Evolutionary conservation across 352 stramenopile genomes (phyloP), one percentile per base, ranked within the genome.

Genomic region (Phytophthora palmivora): DNA sequence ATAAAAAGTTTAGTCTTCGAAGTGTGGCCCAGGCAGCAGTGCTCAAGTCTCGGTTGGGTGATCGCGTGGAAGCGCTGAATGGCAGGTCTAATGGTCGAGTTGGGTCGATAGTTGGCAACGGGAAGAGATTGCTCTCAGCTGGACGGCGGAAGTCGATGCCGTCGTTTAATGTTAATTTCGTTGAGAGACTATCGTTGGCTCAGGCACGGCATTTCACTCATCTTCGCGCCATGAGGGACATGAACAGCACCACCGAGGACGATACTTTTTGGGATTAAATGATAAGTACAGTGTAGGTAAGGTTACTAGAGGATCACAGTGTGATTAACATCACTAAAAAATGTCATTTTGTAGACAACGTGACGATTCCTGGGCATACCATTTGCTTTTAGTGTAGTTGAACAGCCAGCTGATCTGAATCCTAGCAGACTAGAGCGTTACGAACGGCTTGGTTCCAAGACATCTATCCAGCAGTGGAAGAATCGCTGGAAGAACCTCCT

Each of bases 141-240:
- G 56, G 63, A 22, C 58, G 63, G 8, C 58, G 59, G 16, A 76
- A 76, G n/a, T 11, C 38, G 4, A 59, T 64, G 6, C 18, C 64
- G 10, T 44, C 50, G 36, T 78, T 78, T 50, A 76, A 59, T 49
- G 51, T 30, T 33, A 50, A 64, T 12, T 81, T 73, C 33, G 65
- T 81, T 7, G 65, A 81, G 38, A 41, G 60, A 12, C 45, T 81
- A 2, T 78, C 72, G 24, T 39, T 81, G 22, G 72, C 72, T 1
- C 69, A 81, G 45, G 69, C 69, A 5, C 61, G 70, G 4, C 44
- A 78, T 38, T 43, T 81, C 14, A 72, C 68, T 4, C 37, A 57
- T 22, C 59, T 78, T 26, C 62, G 58, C 16, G 46, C 61, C 12
- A 77, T 81, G 39, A 52, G 36, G 15, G 69, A 81, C 26, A 67